Base-by-base conservation (phyloP, 352 stramenopile genomes). In the Globisporangium carolinianum region DNA sequence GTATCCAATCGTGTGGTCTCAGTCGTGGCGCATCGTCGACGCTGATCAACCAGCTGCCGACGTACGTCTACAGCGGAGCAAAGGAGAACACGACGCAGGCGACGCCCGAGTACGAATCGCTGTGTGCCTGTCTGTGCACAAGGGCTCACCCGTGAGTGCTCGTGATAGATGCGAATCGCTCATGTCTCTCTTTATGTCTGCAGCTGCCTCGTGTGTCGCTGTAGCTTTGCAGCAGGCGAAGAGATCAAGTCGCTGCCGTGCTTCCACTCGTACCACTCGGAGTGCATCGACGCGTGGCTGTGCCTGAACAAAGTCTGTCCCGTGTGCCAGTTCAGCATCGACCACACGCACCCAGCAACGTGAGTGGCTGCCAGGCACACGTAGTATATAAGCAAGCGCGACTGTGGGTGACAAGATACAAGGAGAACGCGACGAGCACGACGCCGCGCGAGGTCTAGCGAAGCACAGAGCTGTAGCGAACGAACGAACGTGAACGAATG, bases 261-360 rank as follows among this genome's bases (percentile, higher is more conserved):
- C 65, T 96, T 96, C 61, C 93, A 98, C 63, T 94, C 83, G 38
- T 97, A 98, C 62, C 93, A 98, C 68, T 92, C 79, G 61, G 83
- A 95, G 41, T 98, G 93, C 66, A 87, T 98, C 50, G 91, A 97
- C 66, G 84, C 79, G 57, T 98, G 93, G 93, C 73, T 98, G 7
- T 78, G 70, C n/a, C 72, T 91, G 11, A 95, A 97, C 76, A 94
- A 94, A 61, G 86, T 92, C 15, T 98, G 93, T 61, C 93, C 93
- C 15, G 79, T 94, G 51, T 95, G 85, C 57, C 85, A 95, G 50
- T 91, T 89, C 65, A 90, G 81, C 62, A 79, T 95, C 55, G 81
- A 92, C 58, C 72, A 66, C 54, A 32, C 43, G 32, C 55, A 66
- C 41, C 50, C 53, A 0, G 51, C 57, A 8, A 63, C 36, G 24